These are phyloP conservation scores for Pelargonium nanum DNA, from an alignment of 345 rosid species.

Conservation along the genomic window DNA sequence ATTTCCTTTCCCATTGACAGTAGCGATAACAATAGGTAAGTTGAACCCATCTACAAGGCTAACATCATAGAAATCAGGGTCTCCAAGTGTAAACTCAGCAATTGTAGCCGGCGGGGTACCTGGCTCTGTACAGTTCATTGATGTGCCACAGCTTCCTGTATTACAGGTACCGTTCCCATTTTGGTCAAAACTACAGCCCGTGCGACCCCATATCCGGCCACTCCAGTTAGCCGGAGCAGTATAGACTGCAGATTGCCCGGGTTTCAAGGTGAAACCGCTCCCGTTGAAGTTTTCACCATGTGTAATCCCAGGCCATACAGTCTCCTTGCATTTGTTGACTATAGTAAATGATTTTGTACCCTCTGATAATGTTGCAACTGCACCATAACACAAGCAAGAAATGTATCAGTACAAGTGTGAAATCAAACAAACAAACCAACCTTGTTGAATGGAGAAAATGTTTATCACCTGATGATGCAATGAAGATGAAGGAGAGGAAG, in stretches of 20 bases:
- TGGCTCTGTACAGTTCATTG: constrained; percentile 48
- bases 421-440: too few relatives aligned
- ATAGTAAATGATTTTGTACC: constrained; percentile 33
- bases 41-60: constrained; percentile 94
- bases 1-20: constrained; percentile 59
- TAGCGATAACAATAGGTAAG: constrained; percentile 46
- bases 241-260: constrained; percentile 49
- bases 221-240: constrained; percentile 62
- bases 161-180: constrained; percentile 56
- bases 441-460: too few relatives aligned
- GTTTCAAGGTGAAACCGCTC: constrained; percentile 33
- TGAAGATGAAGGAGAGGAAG: not conserved
- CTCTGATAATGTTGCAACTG: constrained; percentile 13
- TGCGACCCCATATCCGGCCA: constrained; percentile 85
- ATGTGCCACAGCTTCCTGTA: constrained; percentile 61
- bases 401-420: too few relatives aligned
- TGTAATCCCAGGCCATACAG: constrained; percentile 55
- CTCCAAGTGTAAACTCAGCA: constrained; percentile 66
- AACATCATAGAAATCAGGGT: constrained; percentile 56
- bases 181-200: constrained; percentile 56
- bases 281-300: constrained; percentile 17
- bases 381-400: not conserved
- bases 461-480: not conserved
- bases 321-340: constrained; percentile 44
- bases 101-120: constrained; percentile 69